phyloP scores from a whole-genome alignment of 176 grass and related monocot genomes.

The Oryza rufipogon region DNA sequence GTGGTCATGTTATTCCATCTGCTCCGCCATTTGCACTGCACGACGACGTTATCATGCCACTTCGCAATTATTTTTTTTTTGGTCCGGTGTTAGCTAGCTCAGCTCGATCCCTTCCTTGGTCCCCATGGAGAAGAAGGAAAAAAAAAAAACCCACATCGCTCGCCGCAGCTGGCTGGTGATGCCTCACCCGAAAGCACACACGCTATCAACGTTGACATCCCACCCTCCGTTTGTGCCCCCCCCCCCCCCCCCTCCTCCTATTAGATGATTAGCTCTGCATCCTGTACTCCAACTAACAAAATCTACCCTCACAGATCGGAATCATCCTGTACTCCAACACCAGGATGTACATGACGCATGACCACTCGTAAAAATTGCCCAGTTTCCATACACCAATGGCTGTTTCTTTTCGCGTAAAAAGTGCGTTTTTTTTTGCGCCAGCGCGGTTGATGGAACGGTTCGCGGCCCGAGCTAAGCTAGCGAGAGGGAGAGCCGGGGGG shows the following conservation, averaged over 20 bases:
- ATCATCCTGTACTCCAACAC: neutral
- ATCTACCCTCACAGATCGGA: slow-evolving; percentile 29
- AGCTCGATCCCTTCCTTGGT: neutral
- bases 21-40: slow-evolving; percentile 5
- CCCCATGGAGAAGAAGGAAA: neutral
- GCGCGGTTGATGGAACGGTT: neutral
- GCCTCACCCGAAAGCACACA: slow-evolving; percentile 56
- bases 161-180: slow-evolving; percentile 55
- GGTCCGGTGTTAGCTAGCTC: neutral
- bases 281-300: slow-evolving; percentile 21
- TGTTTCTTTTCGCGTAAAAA: neutral
- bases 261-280: neutral
- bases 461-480: no score
- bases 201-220: slow-evolving; percentile 60
- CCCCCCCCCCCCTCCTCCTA: neutral
- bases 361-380: neutral
- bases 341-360: neutral
- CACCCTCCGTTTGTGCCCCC: slow-evolving; percentile 45
- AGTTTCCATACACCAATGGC: neutral
- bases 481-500: no score
- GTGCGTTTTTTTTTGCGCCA: neutral
- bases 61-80: slow-evolving; percentile 36
- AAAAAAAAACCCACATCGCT: slow-evolving; percentile 18
- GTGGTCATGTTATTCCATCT: slow-evolving; percentile 11
- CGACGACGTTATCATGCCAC: neutral